Conservation (phyloP, 1,139 yeast genomes). For the Hanseniaspora sp. region DNA sequence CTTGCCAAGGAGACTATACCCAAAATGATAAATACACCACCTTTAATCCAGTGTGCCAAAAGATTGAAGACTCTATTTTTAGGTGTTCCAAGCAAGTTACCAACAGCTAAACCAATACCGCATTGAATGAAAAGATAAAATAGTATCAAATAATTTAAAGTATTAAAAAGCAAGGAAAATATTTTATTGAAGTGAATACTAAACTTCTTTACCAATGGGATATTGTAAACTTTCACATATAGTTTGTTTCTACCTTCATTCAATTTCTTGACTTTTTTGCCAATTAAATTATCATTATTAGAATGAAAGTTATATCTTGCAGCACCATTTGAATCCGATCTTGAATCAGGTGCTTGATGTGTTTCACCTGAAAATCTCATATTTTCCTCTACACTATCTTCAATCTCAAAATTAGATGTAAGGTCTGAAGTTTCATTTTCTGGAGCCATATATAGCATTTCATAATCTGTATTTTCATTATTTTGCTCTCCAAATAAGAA, state of each 20-base stretch:
- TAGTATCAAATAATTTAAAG: slow-evolving; percentile 57
- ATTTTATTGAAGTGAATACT: slow-evolving; percentile 34
- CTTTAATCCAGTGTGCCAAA: slow-evolving; percentile 91
- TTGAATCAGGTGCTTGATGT: neutral
- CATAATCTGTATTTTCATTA: neutral
- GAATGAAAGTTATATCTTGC: neutral
- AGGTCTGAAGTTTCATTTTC: slow-evolving; percentile 25
- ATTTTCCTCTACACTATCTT: slow-evolving; percentile 18
- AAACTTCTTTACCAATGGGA: slow-evolving; percentile 27
- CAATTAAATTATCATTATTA: neutral
- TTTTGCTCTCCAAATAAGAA: too few species aligned
- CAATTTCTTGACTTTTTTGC: neutral
- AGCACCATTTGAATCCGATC: neutral
- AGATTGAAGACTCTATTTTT: slow-evolving; percentile 61
- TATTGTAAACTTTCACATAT: slow-evolving; percentile 28
- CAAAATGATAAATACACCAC: slow-evolving; percentile 70
- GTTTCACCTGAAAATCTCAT: slow-evolving; percentile 19
- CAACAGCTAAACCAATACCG: slow-evolving; percentile 68
- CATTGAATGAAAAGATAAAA: slow-evolving; percentile 49
- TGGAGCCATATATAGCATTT: slow-evolving; percentile 28
- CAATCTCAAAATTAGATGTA: slow-evolving; percentile 24
- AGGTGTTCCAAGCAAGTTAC: slow-evolving; percentile 51
- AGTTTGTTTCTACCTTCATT: slow-evolving; percentile 27
- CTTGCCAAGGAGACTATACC: slow-evolving; percentile 74
- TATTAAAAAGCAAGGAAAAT: slow-evolving; percentile 36